Evolutionary conservation across 768 basidiomycete genomes (phyloP).

Genomic region (Paxillus ammoniavirescens): DNA sequence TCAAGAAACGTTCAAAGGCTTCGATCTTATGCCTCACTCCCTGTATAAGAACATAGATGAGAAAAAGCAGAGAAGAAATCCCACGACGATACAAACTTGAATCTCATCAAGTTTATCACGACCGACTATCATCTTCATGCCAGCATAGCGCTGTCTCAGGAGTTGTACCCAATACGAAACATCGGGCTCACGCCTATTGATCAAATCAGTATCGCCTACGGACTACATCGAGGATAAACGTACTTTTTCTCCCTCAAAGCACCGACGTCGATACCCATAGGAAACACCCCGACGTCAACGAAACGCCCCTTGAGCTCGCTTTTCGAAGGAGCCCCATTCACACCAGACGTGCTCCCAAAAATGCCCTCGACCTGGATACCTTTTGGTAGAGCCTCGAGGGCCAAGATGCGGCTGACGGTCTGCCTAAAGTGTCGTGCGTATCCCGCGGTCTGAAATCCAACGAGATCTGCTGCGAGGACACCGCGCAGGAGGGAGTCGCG

Average conservation of each 20-base stretch:
- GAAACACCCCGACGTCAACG: conserved; percentile 85
- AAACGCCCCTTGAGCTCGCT: conserved; percentile 47
- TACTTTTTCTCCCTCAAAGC: conserved; percentile 66
- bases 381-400: conserved; percentile 79
- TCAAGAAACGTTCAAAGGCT: conserved; percentile 81
- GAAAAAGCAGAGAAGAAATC: background rate
- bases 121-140: conserved; percentile 85
- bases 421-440: conserved; percentile 84
- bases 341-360: conserved; percentile 1
- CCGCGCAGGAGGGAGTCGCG: conserved; percentile 78
- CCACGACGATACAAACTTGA: conserved; percentile 41
- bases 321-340: background rate
- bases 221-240: conserved; percentile 18
- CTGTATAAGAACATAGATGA: conserved; percentile 20
- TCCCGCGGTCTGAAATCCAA: conserved; percentile 89
- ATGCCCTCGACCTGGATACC: conserved; percentile 63
- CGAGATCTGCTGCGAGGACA: conserved; percentile 89
- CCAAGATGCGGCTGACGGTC: conserved; percentile 77
- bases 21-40: conserved; percentile 82
- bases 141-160: conserved; percentile 77
- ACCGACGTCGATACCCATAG: conserved; percentile 84
- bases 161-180: conserved; percentile 81
- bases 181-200: conserved; percentile 62
- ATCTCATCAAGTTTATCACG: conserved; percentile 88
- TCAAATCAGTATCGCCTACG: conserved; percentile 7